A percentile compares a stretch with the other conserved stretches of the same genome.
phyloP scores from a whole-genome alignment of 2,329 filamentous ascomycete species.

The Beauveria caledonica region DNA sequence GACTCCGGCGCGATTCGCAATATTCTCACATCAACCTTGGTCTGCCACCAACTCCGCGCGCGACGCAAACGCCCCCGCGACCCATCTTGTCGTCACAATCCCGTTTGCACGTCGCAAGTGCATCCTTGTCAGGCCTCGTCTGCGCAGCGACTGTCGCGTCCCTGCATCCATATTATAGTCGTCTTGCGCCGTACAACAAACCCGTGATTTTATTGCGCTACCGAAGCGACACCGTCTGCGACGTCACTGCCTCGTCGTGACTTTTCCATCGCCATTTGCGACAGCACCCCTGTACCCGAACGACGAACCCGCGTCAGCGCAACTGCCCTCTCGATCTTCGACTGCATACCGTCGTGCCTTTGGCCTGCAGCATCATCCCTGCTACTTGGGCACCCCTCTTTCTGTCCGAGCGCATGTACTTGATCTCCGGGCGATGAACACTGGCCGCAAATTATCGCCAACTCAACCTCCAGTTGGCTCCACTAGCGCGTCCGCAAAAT shows the following conservation, averaged over 20 bases:
- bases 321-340: constrained; percentile 1
- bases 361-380: neutral
- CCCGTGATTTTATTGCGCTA: neutral
- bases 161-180: neutral
- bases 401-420: constrained; percentile 18
- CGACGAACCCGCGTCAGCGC: neutral
- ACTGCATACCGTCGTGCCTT: neutral
- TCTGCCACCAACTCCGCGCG: neutral
- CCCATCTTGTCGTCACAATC: neutral
- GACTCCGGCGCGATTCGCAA: neutral
- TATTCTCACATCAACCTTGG: no score
- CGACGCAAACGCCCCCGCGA: neutral
- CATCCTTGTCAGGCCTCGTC: neutral
- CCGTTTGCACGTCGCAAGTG: constrained; percentile 5
- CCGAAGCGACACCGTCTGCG: neutral
- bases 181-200: neutral
- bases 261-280: neutral
- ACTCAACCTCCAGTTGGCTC: constrained; percentile 17
- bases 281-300: neutral
- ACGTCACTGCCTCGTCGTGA: neutral
- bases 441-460: constrained; percentile 15
- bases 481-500: constrained; percentile 19
- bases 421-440: constrained; percentile 23
- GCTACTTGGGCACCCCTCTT: neutral
- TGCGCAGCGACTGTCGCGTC: neutral